Percentiles rank a stretch among this genome's conserved stretches.
These are phyloP conservation scores for Aspergillus arachidicola DNA, from an alignment of 2,329 filamentous ascomycete genomes.

Conservation along the genomic window DNA sequence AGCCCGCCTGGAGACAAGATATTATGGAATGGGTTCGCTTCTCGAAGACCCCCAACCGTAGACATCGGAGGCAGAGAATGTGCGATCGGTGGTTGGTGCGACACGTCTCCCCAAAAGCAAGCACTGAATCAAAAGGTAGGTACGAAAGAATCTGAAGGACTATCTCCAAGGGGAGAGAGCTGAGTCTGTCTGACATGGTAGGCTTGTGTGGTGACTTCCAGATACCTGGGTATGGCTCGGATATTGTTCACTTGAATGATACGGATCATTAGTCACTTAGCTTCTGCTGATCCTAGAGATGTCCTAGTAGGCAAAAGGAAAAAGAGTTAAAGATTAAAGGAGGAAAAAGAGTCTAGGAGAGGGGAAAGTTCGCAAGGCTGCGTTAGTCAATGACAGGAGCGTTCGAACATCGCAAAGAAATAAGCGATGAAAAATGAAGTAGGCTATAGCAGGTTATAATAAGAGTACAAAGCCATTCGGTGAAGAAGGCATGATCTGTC, in stretches of 20 bases:
- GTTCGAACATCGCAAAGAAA: neutral
- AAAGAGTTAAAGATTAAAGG: too few species aligned
- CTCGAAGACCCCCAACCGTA: constrained; percentile 38
- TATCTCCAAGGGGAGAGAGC: constrained; percentile 33
- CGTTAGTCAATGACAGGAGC: neutral
- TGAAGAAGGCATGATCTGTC: neutral
- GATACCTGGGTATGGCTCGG: neutral
- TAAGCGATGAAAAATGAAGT: neutral
- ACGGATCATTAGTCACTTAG: neutral
- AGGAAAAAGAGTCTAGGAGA: neutral
- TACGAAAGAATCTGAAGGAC: constrained; percentile 34
- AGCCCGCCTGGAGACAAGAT: constrained; percentile 31
- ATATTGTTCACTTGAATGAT: neutral
- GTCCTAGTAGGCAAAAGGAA: neutral
- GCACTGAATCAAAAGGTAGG: constrained; percentile 31
- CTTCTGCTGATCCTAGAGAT: neutral
- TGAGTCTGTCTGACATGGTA: constrained; percentile 23
- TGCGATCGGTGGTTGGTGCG: constrained; percentile 31
- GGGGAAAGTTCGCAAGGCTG: neutral
- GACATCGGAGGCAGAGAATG: constrained; percentile 28
- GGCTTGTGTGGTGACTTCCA: neutral
- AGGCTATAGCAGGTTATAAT: neutral
- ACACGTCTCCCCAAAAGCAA: constrained; percentile 36
- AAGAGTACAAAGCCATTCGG: neutral
- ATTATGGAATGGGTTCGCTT: constrained; percentile 35